Percentiles rank a stretch among this genome's conserved stretches.
These are phyloP conservation scores for Rhodomyrtus psidioides DNA, from an alignment of 441 rosid species.

Conservation along the genomic window DNA sequence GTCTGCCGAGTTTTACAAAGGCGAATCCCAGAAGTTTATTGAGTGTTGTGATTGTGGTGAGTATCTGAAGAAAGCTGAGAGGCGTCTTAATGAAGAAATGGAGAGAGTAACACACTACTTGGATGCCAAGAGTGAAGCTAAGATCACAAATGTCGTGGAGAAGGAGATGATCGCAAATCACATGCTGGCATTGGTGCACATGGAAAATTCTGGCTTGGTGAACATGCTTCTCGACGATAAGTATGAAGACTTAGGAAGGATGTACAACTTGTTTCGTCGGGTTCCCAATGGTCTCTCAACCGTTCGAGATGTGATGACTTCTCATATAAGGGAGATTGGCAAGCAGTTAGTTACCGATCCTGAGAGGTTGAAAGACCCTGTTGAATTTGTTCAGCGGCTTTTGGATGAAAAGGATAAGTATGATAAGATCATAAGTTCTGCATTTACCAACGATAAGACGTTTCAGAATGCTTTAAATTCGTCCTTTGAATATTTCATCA, in stretches of 20 bases:
- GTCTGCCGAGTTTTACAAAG: conserved; percentile 84
- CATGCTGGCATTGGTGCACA: conserved; percentile 90
- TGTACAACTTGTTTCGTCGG: conserved; percentile 83
- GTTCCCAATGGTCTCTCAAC: conserved; percentile 75
- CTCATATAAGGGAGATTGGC: conserved; percentile 89
- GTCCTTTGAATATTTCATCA: conserved; percentile 86
- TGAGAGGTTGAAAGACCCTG: conserved; percentile 88
- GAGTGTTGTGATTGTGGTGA: conserved; percentile 93
- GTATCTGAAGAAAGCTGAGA: conserved; percentile 83
- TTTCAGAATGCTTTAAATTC: conserved; percentile 94
- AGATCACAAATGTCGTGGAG: conserved; percentile 91
- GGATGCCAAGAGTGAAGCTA: conserved; percentile 79
- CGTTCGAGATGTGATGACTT: conserved; percentile 83
- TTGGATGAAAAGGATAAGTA: conserved; percentile 89
- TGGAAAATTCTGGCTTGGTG: conserved; percentile 94
- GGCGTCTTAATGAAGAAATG: conserved; percentile 79
- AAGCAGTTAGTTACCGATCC: conserved; percentile 89
- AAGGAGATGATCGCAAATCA: conserved; percentile 95
- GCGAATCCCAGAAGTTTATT: conserved; percentile 82
- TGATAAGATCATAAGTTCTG: conserved; percentile 56
- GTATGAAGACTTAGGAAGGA: conserved; percentile 80
- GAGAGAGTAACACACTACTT: conserved; percentile 87
- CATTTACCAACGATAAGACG: conserved; percentile 78
- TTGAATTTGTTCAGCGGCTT: conserved; percentile 86
- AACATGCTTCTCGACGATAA: conserved; percentile 90